Evolutionary conservation across 2,329 filamentous ascomycete species (phyloP), one percentile per base, ranked within the genome.

Genomic region (Paracoccidioides brasiliensis): DNA sequence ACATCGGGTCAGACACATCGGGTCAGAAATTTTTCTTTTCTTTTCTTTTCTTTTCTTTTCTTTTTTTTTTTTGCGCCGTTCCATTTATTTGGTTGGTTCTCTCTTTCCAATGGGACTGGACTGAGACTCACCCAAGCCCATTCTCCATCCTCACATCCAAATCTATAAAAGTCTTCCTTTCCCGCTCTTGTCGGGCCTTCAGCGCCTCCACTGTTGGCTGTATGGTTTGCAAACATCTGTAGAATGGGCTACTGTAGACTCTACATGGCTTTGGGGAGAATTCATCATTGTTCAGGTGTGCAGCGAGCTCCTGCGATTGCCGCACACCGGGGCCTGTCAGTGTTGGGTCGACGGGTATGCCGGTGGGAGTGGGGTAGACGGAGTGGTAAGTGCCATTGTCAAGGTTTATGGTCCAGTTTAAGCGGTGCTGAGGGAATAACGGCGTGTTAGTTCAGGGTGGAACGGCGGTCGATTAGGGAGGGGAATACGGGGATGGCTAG

Each of bases 401-500:
- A 48, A 83, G 82, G 71, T 97, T 84, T 58, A 97, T 88, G 45
- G 82, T 81, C 89, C 90, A 97, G 69, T 86, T 90, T 61, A 87
- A 85, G 59, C 93, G 89, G 72, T 95, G 95, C 90, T 94, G 70
- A 15, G 52, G 15, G 9, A 35, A 35, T 22, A 50, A 22, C 41
- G 56, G 22, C 49, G 35, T 33, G 35, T 51, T 35, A 33, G 33
- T 40, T 37, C 12, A 22, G n/a, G 12, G 33, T 9, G 8, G 7
- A 22, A 51, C 37, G 12, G 56, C 46, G 55, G 43, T 55, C 58
- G 57, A 56, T 57, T 55, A 57, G 55, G 40, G 22, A 7, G 15
- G 48, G 40, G 10, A 9, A 57, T 51, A 37, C 32, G 43, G 44
- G 42, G n/a, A 30, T 40, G 40, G 46, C 5, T 22, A 22, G 22